phyloP scores from a whole-genome alignment of 108 stramenopile genomes.

The Nitzschia palea region DNA sequence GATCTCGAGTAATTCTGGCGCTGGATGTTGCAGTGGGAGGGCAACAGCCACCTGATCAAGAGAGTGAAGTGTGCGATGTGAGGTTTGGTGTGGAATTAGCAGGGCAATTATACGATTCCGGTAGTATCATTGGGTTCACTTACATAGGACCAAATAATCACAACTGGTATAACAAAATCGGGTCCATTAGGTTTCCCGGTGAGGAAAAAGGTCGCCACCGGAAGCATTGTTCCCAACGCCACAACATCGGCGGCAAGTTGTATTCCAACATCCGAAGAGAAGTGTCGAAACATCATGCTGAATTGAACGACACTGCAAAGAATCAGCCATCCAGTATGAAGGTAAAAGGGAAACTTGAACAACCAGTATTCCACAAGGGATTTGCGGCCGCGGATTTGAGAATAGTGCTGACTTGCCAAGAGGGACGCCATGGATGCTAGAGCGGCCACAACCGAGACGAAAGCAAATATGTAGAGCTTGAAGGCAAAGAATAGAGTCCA shows the following conservation, averaged over 20 bases:
- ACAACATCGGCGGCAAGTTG: slow-evolving; percentile 55
- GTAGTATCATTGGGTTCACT: slow-evolving; percentile 5
- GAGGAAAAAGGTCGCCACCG: slow-evolving; percentile 40
- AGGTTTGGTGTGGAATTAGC: background rate
- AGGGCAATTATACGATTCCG: background rate
- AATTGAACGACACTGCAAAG: slow-evolving; percentile 44
- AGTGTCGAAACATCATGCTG: slow-evolving; percentile 41
- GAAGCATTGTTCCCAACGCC: slow-evolving; percentile 37
- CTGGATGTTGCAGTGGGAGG: slow-evolving; percentile 29
- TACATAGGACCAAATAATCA: slow-evolving; percentile 47
- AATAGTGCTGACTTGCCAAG: slow-evolving; percentile 41
- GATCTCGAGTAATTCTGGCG: slow-evolving; percentile 24
- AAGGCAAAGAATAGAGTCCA: slow-evolving; percentile 64
- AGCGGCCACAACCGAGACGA: slow-evolving; percentile 41
- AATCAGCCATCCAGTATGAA: slow-evolving; percentile 57
- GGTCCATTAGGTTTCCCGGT: slow-evolving; percentile 21
- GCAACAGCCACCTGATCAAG: slow-evolving; percentile 30
- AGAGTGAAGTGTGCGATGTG: slow-evolving; percentile 5
- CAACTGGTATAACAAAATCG: slow-evolving; percentile 52
- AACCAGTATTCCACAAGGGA: slow-evolving; percentile 50
- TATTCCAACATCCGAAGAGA: slow-evolving; percentile 11
- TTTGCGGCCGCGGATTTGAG: slow-evolving; percentile 23
- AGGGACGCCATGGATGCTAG: slow-evolving; percentile 38
- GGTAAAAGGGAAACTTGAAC: slow-evolving; percentile 59
- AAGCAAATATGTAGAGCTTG: slow-evolving; percentile 43